phyloP scores from a whole-genome alignment of 345 rosid genomes.

The Syzygium aromaticum region DNA sequence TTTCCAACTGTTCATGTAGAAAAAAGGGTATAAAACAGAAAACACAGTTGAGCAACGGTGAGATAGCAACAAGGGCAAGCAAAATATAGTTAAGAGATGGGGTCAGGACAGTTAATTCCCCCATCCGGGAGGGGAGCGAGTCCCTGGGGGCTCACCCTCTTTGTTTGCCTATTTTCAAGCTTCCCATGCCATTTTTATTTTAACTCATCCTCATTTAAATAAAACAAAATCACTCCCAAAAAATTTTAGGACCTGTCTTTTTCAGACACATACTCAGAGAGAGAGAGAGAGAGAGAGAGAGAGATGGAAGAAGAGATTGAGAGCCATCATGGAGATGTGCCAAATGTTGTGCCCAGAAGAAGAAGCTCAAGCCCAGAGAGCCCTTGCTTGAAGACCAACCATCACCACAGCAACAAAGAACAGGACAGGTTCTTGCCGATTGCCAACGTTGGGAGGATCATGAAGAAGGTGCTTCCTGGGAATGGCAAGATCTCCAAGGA shows the following conservation, averaged over 20 bases:
- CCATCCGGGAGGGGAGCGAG: constrained; percentile 16
- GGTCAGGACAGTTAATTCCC: not conserved
- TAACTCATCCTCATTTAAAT: not conserved
- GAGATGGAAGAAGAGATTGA: constrained; percentile 48
- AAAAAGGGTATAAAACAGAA: not conserved
- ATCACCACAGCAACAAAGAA: constrained; percentile 27
- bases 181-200: constrained; percentile 17
- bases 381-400: constrained; percentile 4
- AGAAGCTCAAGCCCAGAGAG: not conserved
- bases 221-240: not conserved
- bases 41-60: not conserved
- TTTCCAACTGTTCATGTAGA: not conserved
- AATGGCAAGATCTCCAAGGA: constrained; percentile 70
- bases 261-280: not conserved
- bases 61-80: not conserved
- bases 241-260: constrained; percentile 1
- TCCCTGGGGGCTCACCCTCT: constrained; percentile 18
- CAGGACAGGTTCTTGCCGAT: constrained; percentile 68
- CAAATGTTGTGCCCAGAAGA: constrained; percentile 21
- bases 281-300: constrained; percentile 2
- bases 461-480: constrained; percentile 59
- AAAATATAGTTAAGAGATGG: not conserved
- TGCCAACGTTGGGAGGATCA: constrained; percentile 70
- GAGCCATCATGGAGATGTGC: constrained; percentile 27
- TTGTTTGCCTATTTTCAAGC: constrained; percentile 35